A percentile compares a stretch with the other conserved stretches of the same genome.
These are phyloP conservation scores for Sporisorium exsertum DNA, from an alignment of 1,284 basidiomycete genomes.

Conservation along the genomic window DNA sequence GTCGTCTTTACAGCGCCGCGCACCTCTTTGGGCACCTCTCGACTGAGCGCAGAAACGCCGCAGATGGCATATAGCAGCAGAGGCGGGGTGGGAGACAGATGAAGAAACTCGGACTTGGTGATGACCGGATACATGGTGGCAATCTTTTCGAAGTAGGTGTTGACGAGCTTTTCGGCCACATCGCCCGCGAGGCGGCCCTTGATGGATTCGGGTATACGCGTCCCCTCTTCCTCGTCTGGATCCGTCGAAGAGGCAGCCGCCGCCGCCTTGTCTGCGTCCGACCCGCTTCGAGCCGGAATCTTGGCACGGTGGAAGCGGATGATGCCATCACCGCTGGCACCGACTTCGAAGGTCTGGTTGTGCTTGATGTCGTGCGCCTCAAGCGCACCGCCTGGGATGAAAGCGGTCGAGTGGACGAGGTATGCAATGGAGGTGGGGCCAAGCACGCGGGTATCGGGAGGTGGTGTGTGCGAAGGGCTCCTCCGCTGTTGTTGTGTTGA, in stretches of 20 bases:
- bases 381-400: conserved; percentile 82
- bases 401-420: conserved; percentile 86
- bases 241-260: conserved; percentile 2
- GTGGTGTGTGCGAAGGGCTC: conserved; percentile 35
- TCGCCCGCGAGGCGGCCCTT: conserved; percentile 59
- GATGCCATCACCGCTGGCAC: conserved; percentile 82
- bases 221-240: conserved; percentile 32
- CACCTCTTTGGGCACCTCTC: conserved; percentile 83
- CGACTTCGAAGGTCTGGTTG: conserved; percentile 72
- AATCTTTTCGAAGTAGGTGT: conserved; percentile 88
- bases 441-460: conserved; percentile 67
- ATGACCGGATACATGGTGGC: conserved; percentile 88
- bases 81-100: conserved; percentile 78
- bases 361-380: conserved; percentile 82
- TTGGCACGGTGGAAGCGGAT: conserved; percentile 81
- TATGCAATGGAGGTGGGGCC: conserved; percentile 87
- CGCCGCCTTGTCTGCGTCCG: background rate
- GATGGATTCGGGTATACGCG: conserved; percentile 51
- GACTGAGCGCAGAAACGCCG: conserved; percentile 84
- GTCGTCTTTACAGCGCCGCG: conserved; percentile 86
- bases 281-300: background rate
- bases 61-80: conserved; percentile 92
- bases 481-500: conserved; percentile 16
- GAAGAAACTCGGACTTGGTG: conserved; percentile 85
- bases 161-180: conserved; percentile 79